Base-by-base conservation (phyloP, 768 basidiomycete species). In the Boletus reticuloceps region DNA sequence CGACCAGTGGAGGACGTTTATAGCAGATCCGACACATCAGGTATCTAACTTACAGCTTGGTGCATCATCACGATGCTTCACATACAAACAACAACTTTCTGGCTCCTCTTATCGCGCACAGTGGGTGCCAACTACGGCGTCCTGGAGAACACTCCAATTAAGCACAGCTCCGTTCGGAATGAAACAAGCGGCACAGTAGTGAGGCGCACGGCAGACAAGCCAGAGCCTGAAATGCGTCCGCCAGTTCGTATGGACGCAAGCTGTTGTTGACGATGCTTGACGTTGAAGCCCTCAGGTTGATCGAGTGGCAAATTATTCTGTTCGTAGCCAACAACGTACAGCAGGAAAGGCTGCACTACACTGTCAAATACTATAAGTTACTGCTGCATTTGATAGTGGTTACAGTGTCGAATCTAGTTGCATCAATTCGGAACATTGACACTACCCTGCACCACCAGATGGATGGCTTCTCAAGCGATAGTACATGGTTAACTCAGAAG, bases 401-500 rank as follows among this genome's bases (percentile, higher is more conserved):
- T 43, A 45, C 20, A 52, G 25, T 53, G 39, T 29, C 43, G 36
- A 38, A 34, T 32, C 39, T 55, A 20, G 14, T 53, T 22, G 19
- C 31, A 39, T 51, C 38, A 45, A 22, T 41, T 39, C 14, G 31
- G 40, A 34, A 55, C 44, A 45, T 58, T 47, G 39, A 42, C 39
- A 53, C 31, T 58, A 53, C 31, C 41, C 44, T 17, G 38, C 17
- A 37, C 25, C 16, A 45, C 43, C 38, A n/a, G n/a, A n/a, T n/a
- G 41, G 45, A 41, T 50, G 50, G 48, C 47, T 60, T 51, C 75
- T 83, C 64, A 75, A 72, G 57, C 91, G 81, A 68, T 94, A 94
- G 68, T 89, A 77, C 84, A 94, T 82, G 51, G 79, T 79, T 52
- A 94, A 72, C 69, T 93, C 91, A 7, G 77, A 76, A 17, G 80